Evolutionary conservation across 2,329 filamentous ascomycete species (phyloP), one percentile per base, ranked within the genome.

Genomic region (Ophiocordyceps unilateralis): DNA sequence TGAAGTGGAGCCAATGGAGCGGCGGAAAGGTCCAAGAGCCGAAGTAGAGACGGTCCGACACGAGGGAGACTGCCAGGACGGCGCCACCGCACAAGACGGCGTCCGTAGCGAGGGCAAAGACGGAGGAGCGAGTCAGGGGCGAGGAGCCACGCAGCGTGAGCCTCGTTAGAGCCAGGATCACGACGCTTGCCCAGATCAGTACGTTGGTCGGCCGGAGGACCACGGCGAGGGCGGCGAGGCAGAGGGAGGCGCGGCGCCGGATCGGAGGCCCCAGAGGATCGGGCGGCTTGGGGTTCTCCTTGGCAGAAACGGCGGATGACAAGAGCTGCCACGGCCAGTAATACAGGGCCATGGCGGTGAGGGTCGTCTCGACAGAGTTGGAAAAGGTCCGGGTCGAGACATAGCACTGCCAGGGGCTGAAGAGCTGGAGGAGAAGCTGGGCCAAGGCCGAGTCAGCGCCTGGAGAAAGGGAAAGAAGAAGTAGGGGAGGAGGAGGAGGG

Each of bases 371-470:
- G 5, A 96, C 67, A 42, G 81, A 91, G 63, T 98, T 98, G 43
- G 89, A 95, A 55, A 98, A 81, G 1, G 91, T 94, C 40, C 91
- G 75, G 0, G 87, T 89, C 1, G 87, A 91, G 62, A 82, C 91
- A 62, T 91, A 96, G 84, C 85, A 96, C 59, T 95, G 86, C 87
- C 91, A 98, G 7, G 91, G 58, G 43, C 52, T 63, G 44, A 58
- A 53, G 22, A 62, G 51, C 32, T 61, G 56, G 26, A 63, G 55
- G 44, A 62, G 55, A 15, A 64, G 55, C 60, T 63, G 41, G 22
- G 24, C 3, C 4, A 11, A 7, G 39, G n/a, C 15, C 2, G 11
- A n/a, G 22, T 39, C 15, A 38, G 41, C 19, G 24, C 7, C 3
- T 23, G 10, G 4, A 26, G 10, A 4, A 24, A 5, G 12, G 10